A percentile compares a stretch with the other conserved stretches of the same genome.
Evolutionary conservation across 1,284 basidiomycete genomes (phyloP).

Genomic region (Caloboletus firmus): DNA sequence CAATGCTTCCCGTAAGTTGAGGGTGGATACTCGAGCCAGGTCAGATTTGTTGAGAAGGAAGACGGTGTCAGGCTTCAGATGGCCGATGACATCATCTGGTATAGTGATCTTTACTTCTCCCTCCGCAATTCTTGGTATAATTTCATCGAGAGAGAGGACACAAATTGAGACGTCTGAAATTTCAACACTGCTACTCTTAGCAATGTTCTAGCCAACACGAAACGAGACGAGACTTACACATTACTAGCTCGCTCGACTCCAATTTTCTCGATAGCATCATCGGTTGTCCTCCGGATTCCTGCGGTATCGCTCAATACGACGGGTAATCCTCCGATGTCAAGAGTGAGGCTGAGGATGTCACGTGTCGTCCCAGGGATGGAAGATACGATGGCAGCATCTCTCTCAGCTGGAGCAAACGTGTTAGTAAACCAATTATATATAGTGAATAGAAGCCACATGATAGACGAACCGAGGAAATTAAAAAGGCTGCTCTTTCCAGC

Average conservation of each 20-base stretch:
- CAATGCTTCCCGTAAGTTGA: slow-evolving; percentile 9
- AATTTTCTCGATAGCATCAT: slow-evolving; percentile 78
- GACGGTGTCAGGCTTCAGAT: slow-evolving; percentile 56
- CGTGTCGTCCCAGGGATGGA: slow-evolving; percentile 84
- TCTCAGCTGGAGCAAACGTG: slow-evolving; percentile 53
- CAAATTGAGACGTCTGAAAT: slow-evolving; percentile 73
- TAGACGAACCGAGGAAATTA: slow-evolving; percentile 70
- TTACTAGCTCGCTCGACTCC: slow-evolving; percentile 73
- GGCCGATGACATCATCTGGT: slow-evolving; percentile 46
- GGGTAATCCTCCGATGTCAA: slow-evolving; percentile 85
- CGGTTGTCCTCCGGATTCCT: slow-evolving; percentile 64
- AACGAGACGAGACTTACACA: slow-evolving; percentile 47
- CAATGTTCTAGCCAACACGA: neutral
- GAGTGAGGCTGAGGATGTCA: slow-evolving; percentile 78
- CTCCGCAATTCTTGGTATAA: slow-evolving; percentile 27
- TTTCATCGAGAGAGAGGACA: slow-evolving; percentile 67
- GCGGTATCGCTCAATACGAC: slow-evolving; percentile 83
- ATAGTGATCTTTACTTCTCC: slow-evolving; percentile 34
- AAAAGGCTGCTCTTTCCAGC: slow-evolving; percentile 85
- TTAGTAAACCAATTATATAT: neutral
- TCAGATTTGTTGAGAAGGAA: slow-evolving; percentile 79
- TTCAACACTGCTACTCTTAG: slow-evolving; percentile 49
- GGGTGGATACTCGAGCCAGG: slow-evolving; percentile 34
- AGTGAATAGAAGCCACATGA: neutral
- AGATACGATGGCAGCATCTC: slow-evolving; percentile 88